Conservation (phyloP, 2,329 filamentous ascomycete genomes). For the Chaetomiaceae sp. region DNA sequence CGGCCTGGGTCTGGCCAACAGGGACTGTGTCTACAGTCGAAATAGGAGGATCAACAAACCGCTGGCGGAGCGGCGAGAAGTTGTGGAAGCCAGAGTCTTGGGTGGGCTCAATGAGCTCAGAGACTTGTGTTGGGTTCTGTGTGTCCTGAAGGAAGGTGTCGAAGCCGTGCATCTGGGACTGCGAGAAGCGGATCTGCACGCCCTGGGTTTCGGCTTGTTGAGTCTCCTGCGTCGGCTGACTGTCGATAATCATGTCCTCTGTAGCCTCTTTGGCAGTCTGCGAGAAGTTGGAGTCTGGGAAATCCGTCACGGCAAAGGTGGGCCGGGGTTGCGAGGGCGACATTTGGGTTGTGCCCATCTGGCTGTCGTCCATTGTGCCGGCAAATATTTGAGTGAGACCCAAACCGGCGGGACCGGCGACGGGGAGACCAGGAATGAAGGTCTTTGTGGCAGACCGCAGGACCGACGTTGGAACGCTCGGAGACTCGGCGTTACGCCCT, state of each 20-base stretch:
- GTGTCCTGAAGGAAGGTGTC: slow-evolving; percentile 51
- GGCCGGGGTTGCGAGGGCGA: slow-evolving; percentile 51
- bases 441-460: slow-evolving; percentile 65
- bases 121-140: slow-evolving; percentile 53
- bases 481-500: slow-evolving; percentile 43
- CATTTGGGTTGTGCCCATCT: slow-evolving; percentile 33
- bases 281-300: slow-evolving; percentile 58
- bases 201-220: slow-evolving; percentile 33
- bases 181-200: slow-evolving; percentile 49
- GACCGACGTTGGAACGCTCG: slow-evolving; percentile 57
- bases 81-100: slow-evolving; percentile 76
- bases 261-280: slow-evolving; percentile 52
- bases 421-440: slow-evolving; percentile 64
- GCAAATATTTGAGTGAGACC: slow-evolving; percentile 88
- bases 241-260: slow-evolving; percentile 50
- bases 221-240: slow-evolving; percentile 40
- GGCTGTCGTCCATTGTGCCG: slow-evolving; percentile 73
- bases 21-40: slow-evolving; percentile 71
- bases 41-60: slow-evolving; percentile 60
- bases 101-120: slow-evolving; percentile 68
- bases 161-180: slow-evolving; percentile 57
- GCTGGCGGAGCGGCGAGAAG: slow-evolving; percentile 64
- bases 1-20: slow-evolving; percentile 36
- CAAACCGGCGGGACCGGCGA: slow-evolving; percentile 55
- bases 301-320: slow-evolving; percentile 48